A percentile compares a stretch with the other conserved stretches of the same genome.
Conservation (phyloP, 106 monocot genomes). For the Dendrobium nobile region DNA sequence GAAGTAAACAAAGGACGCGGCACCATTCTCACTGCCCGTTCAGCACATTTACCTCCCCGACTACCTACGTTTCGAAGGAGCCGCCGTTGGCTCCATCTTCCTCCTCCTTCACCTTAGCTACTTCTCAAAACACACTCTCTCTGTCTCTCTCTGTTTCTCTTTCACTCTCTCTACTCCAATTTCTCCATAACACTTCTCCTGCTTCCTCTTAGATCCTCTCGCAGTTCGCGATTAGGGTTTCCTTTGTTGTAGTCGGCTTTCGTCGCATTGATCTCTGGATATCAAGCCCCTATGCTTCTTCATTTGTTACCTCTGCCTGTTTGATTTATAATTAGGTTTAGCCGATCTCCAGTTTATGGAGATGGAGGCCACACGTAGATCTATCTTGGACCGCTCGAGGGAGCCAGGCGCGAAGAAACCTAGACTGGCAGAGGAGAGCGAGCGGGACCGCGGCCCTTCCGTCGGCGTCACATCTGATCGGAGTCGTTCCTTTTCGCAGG, state of each 20-base stretch:
- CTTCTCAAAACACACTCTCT: not conserved
- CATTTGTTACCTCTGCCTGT: not conserved
- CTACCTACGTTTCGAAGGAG: not conserved
- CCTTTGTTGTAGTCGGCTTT: not conserved
- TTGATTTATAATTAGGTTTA: not conserved
- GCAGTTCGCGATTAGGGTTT: not conserved
- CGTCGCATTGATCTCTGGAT: not conserved
- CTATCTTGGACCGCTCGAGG: slow-evolving; percentile 26
- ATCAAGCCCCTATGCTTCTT: not conserved
- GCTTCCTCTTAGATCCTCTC: not conserved
- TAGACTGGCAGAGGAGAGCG: slow-evolving; percentile 17
- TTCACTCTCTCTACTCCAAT: not conserved
- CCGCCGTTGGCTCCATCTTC: not conserved
- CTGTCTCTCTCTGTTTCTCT: not conserved
- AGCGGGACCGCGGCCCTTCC: not conserved
- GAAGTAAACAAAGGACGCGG: not conserved
- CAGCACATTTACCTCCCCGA: not conserved
- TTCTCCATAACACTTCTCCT: not conserved
- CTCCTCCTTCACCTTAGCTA: not conserved
- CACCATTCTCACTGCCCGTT: not conserved
- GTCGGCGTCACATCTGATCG: not conserved
- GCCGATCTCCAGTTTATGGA: slow-evolving; percentile 18
- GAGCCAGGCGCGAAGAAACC: slow-evolving; percentile 32
- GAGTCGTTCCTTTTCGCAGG: not conserved
- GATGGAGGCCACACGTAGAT: slow-evolving; percentile 50